These are phyloP conservation scores for Orbilia brochopaga DNA, from an alignment of 2,329 filamentous ascomycete species.

Conservation along the genomic window DNA sequence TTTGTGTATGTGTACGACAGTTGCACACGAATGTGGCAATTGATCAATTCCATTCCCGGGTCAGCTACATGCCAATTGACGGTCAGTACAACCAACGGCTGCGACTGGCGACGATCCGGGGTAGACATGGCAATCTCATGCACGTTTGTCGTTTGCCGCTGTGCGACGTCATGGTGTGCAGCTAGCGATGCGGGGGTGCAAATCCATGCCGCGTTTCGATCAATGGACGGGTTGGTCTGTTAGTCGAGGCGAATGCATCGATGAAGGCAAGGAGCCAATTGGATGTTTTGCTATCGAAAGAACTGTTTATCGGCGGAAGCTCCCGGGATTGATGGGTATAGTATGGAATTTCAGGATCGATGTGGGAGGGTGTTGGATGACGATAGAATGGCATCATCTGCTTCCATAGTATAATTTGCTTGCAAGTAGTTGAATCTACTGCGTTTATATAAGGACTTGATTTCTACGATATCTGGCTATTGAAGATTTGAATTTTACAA, in stretches of 20 bases:
- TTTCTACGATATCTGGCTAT: too few species aligned
- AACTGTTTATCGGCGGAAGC: background rate
- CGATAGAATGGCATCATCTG: conserved; percentile 5
- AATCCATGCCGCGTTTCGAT: background rate
- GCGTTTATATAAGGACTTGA: too few species aligned
- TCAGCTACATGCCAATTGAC: too few species aligned
- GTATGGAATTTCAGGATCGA: background rate
- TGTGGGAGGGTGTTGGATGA: background rate
- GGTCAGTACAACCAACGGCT: too few species aligned
- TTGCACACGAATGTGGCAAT: too few species aligned
- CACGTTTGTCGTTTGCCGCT: conserved; percentile 1
- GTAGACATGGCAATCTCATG: background rate
- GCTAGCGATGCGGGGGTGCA: background rate
- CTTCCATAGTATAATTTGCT: background rate
- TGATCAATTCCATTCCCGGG: too few species aligned
- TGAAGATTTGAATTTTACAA: too few species aligned
- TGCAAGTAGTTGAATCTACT: too few species aligned
- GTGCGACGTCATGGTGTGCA: background rate
- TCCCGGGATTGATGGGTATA: background rate
- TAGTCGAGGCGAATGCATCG: too few species aligned
- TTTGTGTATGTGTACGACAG: too few species aligned
- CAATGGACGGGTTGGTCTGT: background rate
- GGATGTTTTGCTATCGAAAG: background rate
- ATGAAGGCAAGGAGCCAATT: too few species aligned
- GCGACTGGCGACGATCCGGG: background rate